Evolutionary conservation across 305 asterid genomes (phyloP).

Genomic region (Solanum hybrid): DNA sequence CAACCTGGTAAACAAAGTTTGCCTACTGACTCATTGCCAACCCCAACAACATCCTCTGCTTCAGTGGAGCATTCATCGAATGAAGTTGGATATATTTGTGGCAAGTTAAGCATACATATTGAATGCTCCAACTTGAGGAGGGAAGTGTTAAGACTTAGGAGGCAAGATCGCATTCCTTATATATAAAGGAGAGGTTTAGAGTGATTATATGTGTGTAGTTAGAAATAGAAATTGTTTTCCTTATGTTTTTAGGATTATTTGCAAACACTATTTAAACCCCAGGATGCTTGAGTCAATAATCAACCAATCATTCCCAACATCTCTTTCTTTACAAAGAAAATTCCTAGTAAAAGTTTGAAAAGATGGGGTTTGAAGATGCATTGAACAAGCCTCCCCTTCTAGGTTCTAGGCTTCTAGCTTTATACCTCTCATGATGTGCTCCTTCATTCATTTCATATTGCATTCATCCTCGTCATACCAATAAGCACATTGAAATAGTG

Average conservation of each 20-base stretch:
- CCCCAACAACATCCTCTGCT: neutral
- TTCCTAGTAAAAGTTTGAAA: neutral
- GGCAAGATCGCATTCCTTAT: neutral
- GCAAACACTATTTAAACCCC: neutral
- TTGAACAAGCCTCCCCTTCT: neutral
- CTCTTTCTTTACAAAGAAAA: neutral
- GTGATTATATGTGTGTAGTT: neutral
- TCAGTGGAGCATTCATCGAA: neutral
- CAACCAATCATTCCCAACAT: neutral
- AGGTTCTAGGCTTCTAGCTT: neutral
- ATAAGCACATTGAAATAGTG: neutral
- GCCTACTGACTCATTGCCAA: neutral
- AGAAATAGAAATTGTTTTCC: neutral
- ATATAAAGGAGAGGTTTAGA: neutral
- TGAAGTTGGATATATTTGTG: neutral
- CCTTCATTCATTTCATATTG: neutral
- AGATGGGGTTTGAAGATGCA: neutral
- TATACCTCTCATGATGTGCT: neutral
- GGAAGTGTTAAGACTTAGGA: neutral
- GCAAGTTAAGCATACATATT: neutral
- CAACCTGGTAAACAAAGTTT: neutral
- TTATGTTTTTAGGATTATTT: neutral
- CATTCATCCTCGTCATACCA: neutral
- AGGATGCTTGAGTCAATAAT: neutral
- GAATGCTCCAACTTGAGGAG: neutral